Conservation (phyloP, 306 rosid species). For the Phaseolus lunatus region DNA sequence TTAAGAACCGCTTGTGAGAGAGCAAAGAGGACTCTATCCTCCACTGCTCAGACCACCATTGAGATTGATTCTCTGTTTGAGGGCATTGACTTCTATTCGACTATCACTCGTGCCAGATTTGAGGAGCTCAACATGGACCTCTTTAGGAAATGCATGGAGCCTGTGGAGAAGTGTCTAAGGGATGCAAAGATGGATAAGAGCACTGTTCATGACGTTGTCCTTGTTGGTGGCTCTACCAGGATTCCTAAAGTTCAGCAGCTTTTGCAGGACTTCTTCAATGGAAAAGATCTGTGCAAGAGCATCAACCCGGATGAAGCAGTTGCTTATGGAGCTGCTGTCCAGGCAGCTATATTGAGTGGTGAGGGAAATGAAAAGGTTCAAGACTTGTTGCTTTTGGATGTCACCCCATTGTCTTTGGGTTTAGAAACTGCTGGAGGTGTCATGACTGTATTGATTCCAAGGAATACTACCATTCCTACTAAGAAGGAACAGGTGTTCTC, state of each 20-base stretch:
- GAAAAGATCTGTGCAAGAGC: conserved; percentile 75
- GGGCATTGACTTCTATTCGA: conserved; percentile 74
- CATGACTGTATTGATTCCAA: conserved; percentile 77
- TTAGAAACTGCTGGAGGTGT: conserved; percentile 82
- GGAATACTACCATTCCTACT: conserved; percentile 77
- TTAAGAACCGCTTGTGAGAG: conserved; percentile 80
- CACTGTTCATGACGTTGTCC: conserved; percentile 71
- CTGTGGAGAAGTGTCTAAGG: conserved; percentile 78
- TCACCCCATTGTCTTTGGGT: conserved; percentile 72
- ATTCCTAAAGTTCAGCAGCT: conserved; percentile 82
- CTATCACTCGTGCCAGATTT: conserved; percentile 78
- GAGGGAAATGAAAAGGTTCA: conserved; percentile 85
- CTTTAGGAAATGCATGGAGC: conserved; percentile 81
- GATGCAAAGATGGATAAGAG: conserved; percentile 90
- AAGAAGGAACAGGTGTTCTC: conserved; percentile 83
- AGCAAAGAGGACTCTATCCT: conserved; percentile 84
- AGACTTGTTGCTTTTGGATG: conserved; percentile 75
- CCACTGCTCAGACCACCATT: conserved; percentile 78
- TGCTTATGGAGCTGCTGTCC: conserved; percentile 83
- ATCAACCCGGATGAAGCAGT: conserved; percentile 82
- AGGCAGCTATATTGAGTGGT: conserved; percentile 78
- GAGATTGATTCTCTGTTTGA: conserved; percentile 78
- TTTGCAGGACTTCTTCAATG: conserved; percentile 84
- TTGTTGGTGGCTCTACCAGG: conserved; percentile 86
- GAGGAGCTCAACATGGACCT: conserved; percentile 85